phyloP scores from a whole-genome alignment of 768 basidiomycete species.

The Cantharellus cinnabarinus region DNA sequence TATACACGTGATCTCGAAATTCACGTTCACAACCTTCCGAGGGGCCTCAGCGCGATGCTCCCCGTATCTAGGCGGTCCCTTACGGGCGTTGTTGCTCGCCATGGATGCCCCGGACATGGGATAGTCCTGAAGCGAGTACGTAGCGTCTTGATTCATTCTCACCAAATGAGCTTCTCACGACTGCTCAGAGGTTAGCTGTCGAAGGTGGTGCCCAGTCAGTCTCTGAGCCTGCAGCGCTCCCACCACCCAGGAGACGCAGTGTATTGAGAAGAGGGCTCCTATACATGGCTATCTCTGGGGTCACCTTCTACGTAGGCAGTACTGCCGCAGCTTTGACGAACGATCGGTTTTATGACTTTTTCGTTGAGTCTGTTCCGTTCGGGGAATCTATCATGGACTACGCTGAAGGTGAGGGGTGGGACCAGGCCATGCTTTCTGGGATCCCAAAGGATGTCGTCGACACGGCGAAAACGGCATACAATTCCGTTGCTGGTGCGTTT shows the following conservation, averaged over 20 bases:
- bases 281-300: conserved; percentile 44
- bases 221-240: conserved; percentile 34
- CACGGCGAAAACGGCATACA: not conserved
- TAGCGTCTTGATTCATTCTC: not conserved
- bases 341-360: conserved; percentile 69
- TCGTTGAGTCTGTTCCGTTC: conserved; percentile 59
- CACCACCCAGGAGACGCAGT: conserved; percentile 31
- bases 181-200: not conserved
- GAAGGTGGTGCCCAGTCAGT: conserved; percentile 19
- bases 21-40: not conserved
- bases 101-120: not conserved
- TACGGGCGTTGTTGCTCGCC: not conserved
- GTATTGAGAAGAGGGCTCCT: conserved; percentile 37
- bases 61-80: not conserved
- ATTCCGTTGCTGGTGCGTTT: conserved; percentile 2
- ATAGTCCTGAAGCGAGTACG: not conserved
- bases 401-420: conserved; percentile 63
- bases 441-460: conserved; percentile 4
- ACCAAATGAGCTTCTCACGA: not conserved
- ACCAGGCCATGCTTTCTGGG: conserved; percentile 14
- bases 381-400: conserved; percentile 61
- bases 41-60: not conserved
- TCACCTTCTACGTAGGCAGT: conserved; percentile 69
- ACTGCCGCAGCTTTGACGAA: conserved; percentile 58
- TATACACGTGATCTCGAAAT: too few relatives aligned